Base-by-base conservation (phyloP, 2,329 filamentous ascomycete species). In the Alternaria arbusti region DNA sequence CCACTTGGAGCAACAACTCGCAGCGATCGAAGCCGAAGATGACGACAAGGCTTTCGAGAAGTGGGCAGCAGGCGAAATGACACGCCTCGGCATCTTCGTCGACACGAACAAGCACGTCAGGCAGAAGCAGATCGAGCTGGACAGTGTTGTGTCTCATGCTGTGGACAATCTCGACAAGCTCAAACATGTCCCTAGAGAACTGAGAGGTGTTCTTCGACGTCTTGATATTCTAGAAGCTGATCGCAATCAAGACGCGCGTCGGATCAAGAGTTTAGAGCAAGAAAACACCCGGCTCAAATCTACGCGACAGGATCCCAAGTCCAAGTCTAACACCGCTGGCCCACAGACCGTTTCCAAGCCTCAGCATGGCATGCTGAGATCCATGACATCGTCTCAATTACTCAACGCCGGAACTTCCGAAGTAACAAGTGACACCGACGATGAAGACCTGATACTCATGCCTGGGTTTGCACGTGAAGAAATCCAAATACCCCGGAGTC, bases 21-120 rank as follows among this genome's bases (percentile, higher is more conserved):
- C 46, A 8, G 74, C 71, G 5, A 71, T 77, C 6, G 68, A 74
- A 47, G 66, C 69, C 5, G 71, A 73, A 46, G 69, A 70, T 10
- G 51, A 68, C 8, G 67, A 76, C 15, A 64, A 67, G 10, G 59
- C 64, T 4, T 72, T 73, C 49, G 69, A 72, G 22, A 64, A 62
- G 13, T 73, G 69, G 69, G 62, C 43, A 4, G 61, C 68, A 25
- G 63, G 56, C 32, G 63, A 72, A 17, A 62, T 73, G 2, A 54
- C 54, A 7, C 65, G 55, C 8, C 25, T 70, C 12, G 67, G 66
- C 25, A 43, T 57, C 3, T 70, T 67, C 23, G 60, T 65, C 5
- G 70, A 72, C 36, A 63, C 60, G 5, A 65, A 69, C 26, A 68
- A 70, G 57, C 56, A 67, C 15, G 46, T 71, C 5, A 63, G 61